Conservation (phyloP, 176 grass and related monocot species). For the Eremochloa ophiuroides region DNA sequence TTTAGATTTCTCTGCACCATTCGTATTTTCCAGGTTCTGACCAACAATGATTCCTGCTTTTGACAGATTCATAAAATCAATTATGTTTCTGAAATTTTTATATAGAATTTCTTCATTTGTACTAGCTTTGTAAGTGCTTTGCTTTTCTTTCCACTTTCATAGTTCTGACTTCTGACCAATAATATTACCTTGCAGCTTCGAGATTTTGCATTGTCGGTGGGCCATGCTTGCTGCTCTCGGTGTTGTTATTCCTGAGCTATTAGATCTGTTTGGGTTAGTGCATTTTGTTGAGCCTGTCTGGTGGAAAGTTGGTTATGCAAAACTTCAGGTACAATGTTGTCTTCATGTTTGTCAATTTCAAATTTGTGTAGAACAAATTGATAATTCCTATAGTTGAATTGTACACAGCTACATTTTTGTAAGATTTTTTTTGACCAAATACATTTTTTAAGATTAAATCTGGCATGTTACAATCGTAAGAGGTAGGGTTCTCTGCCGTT, state of each 20-base stretch:
- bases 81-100: not conserved
- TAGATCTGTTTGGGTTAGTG: conserved; percentile 70
- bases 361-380: not conserved
- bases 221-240: conserved; percentile 91
- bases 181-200: conserved; percentile 55
- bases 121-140: not conserved
- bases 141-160: not conserved
- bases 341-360: not conserved
- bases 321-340: conserved; percentile 65
- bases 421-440: too few species aligned
- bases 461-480: not conserved
- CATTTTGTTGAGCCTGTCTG: conserved; percentile 88
- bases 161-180: not conserved
- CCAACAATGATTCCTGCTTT: not conserved
- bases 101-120: not conserved
- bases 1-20: not conserved
- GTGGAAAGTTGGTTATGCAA: conserved; percentile 99
- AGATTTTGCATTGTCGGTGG: conserved; percentile 94
- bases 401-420: not conserved
- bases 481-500: not conserved
- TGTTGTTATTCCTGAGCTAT: conserved; percentile 79
- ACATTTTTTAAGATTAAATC: not conserved
- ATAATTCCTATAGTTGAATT: not conserved
- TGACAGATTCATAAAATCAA: not conserved
- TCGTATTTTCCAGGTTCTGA: conserved; percentile 8